Conservation (phyloP, 345 rosid species). For the Murraya paniculata region DNA sequence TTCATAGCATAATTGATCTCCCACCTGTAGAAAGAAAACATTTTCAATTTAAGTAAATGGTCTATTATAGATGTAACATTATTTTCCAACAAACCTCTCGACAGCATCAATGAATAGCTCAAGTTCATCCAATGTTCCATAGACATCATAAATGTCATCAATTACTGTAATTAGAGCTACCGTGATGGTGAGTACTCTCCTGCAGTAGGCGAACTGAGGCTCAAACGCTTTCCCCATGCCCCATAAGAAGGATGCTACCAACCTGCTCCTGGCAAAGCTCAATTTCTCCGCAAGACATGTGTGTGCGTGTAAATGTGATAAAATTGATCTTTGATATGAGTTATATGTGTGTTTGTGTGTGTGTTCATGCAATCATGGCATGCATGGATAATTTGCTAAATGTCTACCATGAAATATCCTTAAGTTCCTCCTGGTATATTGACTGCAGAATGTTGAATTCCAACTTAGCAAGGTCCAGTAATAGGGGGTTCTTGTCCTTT, state of each 20-base stretch:
- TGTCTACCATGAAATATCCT: conserved; percentile 14
- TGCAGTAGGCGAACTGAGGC: conserved; percentile 10
- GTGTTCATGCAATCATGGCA: no score
- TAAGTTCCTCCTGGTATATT: conserved; percentile 18
- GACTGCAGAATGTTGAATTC: conserved; percentile 25
- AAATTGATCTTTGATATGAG: neutral
- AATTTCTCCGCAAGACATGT: conserved; percentile 13
- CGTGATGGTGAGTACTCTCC: conserved; percentile 13
- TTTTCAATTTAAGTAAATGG: no score
- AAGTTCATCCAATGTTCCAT: conserved; percentile 22
- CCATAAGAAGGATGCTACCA: conserved; percentile 17
- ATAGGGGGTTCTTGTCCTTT: neutral
- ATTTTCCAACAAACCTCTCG: conserved; percentile 14
- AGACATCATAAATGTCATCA: conserved; percentile 18
- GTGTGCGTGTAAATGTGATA: no score
- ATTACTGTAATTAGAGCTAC: conserved; percentile 8
- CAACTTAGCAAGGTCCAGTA: conserved; percentile 23
- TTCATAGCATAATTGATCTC: conserved; percentile 17
- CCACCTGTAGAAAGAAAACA: conserved; percentile 20
- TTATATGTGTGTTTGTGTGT: no score
- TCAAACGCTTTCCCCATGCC: conserved; percentile 7
- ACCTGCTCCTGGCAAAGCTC: conserved; percentile 17
- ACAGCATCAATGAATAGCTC: conserved; percentile 23
- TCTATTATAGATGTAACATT: neutral
- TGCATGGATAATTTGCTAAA: no score